Conservation (phyloP, 495 filamentous ascomycete species). For the Aspergillus diversus region DNA sequence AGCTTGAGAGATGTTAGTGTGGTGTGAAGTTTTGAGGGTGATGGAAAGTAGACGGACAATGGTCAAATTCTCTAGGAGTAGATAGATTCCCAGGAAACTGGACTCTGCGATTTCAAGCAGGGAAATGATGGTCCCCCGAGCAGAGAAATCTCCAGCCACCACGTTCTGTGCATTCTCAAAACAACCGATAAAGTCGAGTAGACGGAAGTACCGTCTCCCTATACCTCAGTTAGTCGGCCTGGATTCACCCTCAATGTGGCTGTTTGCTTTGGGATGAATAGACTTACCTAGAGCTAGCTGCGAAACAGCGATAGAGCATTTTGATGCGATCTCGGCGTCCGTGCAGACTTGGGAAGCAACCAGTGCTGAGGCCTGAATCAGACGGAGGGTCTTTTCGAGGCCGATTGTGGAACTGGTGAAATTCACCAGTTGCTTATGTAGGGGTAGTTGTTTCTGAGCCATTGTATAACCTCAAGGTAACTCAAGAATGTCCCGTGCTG, state of each 20-base stretch:
- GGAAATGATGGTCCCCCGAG: background rate
- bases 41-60: slow-evolving; percentile 2
- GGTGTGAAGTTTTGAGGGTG: no score
- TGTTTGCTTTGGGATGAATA: background rate
- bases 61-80: slow-evolving; percentile 14
- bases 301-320: slow-evolving; percentile 4
- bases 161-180: slow-evolving; percentile 13
- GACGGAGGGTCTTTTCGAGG: slow-evolving; percentile 16
- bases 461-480: background rate
- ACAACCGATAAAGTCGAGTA: slow-evolving; percentile 18
- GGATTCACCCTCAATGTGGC: no score
- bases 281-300: slow-evolving; percentile 13
- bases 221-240: background rate
- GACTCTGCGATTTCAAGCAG: slow-evolving; percentile 14
- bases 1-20: slow-evolving; percentile 1
- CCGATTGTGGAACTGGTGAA: slow-evolving; percentile 14
- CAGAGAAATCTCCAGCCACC: background rate
- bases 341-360: background rate
- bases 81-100: slow-evolving; percentile 18
- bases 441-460: background rate
- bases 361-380: slow-evolving; percentile 10
- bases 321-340: background rate
- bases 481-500: background rate
- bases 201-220: slow-evolving; percentile 17
- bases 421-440: slow-evolving; percentile 11